Percentiles rank a stretch among this genome's conserved stretches.
phyloP scores from a whole-genome alignment of 345 rosid species.

The Eutrema heterophyllum region DNA sequence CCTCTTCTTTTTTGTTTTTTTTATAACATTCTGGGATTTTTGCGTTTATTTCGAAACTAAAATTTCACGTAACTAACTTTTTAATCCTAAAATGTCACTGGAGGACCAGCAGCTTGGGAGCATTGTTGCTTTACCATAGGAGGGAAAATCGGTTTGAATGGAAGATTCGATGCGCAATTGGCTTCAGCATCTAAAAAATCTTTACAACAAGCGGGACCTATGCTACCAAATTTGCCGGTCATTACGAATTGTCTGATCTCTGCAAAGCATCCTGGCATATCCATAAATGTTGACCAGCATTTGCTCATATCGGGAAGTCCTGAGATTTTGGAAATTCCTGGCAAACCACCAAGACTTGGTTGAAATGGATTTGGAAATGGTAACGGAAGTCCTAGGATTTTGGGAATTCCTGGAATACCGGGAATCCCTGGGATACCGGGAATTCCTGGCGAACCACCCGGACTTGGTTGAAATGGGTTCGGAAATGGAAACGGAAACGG shows the following conservation, averaged over 20 bases:
- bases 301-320: neutral
- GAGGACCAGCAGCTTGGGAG: neutral
- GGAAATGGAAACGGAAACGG: neutral
- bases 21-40: too few species aligned
- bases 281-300: neutral
- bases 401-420: too few species aligned
- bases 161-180: neutral
- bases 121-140: neutral
- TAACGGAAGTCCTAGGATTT: neutral
- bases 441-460: neutral
- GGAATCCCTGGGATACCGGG: too few species aligned
- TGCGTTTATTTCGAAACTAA: too few species aligned
- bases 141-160: neutral
- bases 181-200: neutral
- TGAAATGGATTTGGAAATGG: neutral
- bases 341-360: neutral
- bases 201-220: conserved; percentile 19
- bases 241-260: neutral
- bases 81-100: neutral
- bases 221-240: neutral
- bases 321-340: neutral
- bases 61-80: neutral
- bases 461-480: neutral
- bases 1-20: too few species aligned
- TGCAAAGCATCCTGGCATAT: neutral